Conservation (phyloP, 2,329 filamentous ascomycete species). For the Ophiobolus disseminans region DNA sequence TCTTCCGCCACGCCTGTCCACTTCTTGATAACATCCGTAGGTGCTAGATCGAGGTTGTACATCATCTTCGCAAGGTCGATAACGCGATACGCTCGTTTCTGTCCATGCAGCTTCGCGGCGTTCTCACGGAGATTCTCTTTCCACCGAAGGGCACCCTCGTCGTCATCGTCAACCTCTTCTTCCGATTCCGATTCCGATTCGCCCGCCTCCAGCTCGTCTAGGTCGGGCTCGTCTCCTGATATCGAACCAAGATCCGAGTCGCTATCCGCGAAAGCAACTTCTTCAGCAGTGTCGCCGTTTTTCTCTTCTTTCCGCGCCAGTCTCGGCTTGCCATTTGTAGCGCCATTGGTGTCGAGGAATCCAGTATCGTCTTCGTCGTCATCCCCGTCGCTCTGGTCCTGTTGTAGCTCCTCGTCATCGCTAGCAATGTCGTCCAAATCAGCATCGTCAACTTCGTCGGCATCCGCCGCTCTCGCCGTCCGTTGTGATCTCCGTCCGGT, state of each 20-base stretch:
- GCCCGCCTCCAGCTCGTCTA: slow-evolving; percentile 50
- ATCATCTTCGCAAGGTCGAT: slow-evolving; percentile 85
- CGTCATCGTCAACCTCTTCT: slow-evolving; percentile 70
- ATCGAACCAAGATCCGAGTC: slow-evolving; percentile 95
- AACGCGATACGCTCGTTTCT: slow-evolving; percentile 75
- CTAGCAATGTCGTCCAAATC: slow-evolving; percentile 57
- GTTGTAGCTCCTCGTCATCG: slow-evolving; percentile 62
- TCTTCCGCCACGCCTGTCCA: slow-evolving; percentile 75
- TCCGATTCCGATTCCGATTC: slow-evolving; percentile 62
- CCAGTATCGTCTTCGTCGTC: slow-evolving; percentile 61
- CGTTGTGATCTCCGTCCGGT: slow-evolving; percentile 62
- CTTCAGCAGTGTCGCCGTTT: slow-evolving; percentile 58
- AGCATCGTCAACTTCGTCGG: slow-evolving; percentile 60
- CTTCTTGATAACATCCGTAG: slow-evolving; percentile 75
- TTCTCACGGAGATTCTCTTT: slow-evolving; percentile 84
- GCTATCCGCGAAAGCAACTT: slow-evolving; percentile 91
- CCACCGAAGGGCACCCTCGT: slow-evolving; percentile 79
- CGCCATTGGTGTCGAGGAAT: slow-evolving; percentile 49
- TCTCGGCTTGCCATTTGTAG: slow-evolving; percentile 47
- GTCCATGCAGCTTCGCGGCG: slow-evolving; percentile 74
- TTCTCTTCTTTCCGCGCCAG: slow-evolving; percentile 40
- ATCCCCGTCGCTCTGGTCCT: slow-evolving; percentile 55
- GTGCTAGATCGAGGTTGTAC: slow-evolving; percentile 81
- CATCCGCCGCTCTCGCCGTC: slow-evolving; percentile 56
- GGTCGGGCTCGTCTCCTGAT: slow-evolving; percentile 62